Evolutionary conservation across 23 red algal genomes (phyloP), one percentile per base, ranked within the genome.

Genomic region (Chondrus crispus): DNA sequence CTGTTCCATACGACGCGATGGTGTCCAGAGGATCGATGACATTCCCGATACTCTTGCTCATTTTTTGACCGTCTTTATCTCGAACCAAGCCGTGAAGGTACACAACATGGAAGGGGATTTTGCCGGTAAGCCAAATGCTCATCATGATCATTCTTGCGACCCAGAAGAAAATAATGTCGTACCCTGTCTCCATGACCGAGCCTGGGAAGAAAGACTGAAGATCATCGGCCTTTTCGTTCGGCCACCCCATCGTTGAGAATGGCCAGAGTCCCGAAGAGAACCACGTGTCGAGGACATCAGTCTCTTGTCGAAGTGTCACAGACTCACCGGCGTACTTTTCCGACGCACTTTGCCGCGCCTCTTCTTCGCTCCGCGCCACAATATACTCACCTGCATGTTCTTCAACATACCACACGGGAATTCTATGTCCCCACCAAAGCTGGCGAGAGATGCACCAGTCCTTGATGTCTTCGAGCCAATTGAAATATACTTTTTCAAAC

Each of bases 121-220:
- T 57, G 39, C 89, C 97, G 5, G 88, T 95, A 14, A 98, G 70
- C 78, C 88, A 88, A 58, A 96, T 52, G 42, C 96, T 89, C 86
- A 98, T 43, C 97, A 98, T 98, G 64, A 98, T 98, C 97, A 98
- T 98, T 75, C 97, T 72, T 32, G 97, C 93, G 9, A 98, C 97
- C 97, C 97, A 98, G 71, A 98, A 98, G 85, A 98, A 98, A 14
- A 98, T 48, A 62, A 98, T 98, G 71, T 98, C 97, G 76, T 98
- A 98, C n/a, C 97, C 97, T 11, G 97, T 98, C 82, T 98, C 97
- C 87, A 98, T 94, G 19, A 98, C 86, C 42, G 82, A 66, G 38
- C 87, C 91, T 29, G 97, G 97, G 62, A 93, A 98, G 51, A 96
- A 98, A 3, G 46, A 51, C 18, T 53, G 73, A n/a, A 93, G 74